Evolutionary conservation across 208 protist genomes (phyloP), one percentile per base, ranked within the genome.

Genomic region (Strigomonas oncopelti): DNA sequence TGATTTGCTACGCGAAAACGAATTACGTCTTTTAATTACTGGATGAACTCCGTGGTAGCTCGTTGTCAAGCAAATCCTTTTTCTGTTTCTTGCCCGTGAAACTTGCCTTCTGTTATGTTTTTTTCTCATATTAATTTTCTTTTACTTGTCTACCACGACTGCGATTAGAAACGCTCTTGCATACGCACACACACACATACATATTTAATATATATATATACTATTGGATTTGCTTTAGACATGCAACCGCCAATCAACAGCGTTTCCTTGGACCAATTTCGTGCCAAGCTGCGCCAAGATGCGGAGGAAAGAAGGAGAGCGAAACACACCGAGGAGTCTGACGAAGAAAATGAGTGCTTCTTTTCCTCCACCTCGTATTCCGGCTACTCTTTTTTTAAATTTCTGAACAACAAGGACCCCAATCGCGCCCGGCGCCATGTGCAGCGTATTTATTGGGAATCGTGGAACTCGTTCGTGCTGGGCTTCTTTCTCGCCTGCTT

Each of bases 371-470:
- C 56, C 9, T 62, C 72, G 18, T 82, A 81, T 24, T 55, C 70
- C n/a, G 64, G 62, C n/a, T 58, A 83, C 4, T 32, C 22, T 5
- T 45, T 93, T 45, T 90, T 85, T 56, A 53, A 60, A 7, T 91
- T 72, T 55, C 60, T 93, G 24, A 82, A 81, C 65, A 67, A 77
- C 24, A 4, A 64, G 9, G 74, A 90, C 45, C 89, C 83, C 0
- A 64, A 73, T 25, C 58, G 72, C 0, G 85, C 81, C 5, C 80
- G 84, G 14, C 73, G 78, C 20, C 84, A 84, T 9, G 71, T 95
- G 48, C 81, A 84, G 68, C 69, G 82, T 3, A 55, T 95, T 24
- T 95, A 93, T 70, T 95, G 87, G 87, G 68, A 81, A 18, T 74
- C 76, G 11, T 93, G 84, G 84, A 66, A 67, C 55, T 54, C 75